Base-by-base conservation (phyloP, 2,329 filamentous ascomycete species). In the Aspergillus ruber region DNA sequence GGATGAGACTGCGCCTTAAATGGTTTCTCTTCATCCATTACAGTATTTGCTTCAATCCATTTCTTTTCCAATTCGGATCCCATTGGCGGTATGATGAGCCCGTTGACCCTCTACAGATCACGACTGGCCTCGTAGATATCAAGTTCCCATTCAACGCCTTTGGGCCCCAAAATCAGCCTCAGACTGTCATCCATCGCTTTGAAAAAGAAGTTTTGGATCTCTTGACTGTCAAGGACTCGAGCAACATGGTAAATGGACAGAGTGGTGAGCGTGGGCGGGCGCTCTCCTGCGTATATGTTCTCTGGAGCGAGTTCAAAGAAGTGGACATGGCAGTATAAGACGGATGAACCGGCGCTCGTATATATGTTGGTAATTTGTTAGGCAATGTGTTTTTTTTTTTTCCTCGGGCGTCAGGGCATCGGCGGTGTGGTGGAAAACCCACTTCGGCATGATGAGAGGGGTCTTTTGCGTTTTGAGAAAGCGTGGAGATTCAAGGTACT, bases 291-390 rank as follows among this genome's bases (percentile, higher is more conserved):
- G 46, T 50, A 55, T n/a, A 55, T 42, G 6, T 55, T 36, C 5
- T 42, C 33, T 6, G 44, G 40, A 1, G 47, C 10, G 4, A 54
- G 29, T 9, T 52, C 44, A 9, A 58, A 40, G 54, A 64, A 65
- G 7, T 64, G 51, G 12, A 51, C 49, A 10, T 61, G 54, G 41
- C 63, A 60, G 46, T 65, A 65, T 52, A 65, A 65, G 10, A 56
- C 54, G 0, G 61, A 60, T 1, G 65, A 53, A 9, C 60, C 58
- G 17, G 48, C 3, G 0, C 45, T 29, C 15, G 51, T 50, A 42
- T 64, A 65, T 9, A 60, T 46, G 3, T 57, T 50, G 2, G 63
- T 66, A 29, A 63, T 56, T 41, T 55, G 55, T 40, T 54, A 18
- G 29, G 52, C 55, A 25, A 64, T 49, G 15, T 45, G 25, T n/a